Evolutionary conservation across 129 eudicot species (phyloP).

Genomic region (Tagetes erecta): DNA sequence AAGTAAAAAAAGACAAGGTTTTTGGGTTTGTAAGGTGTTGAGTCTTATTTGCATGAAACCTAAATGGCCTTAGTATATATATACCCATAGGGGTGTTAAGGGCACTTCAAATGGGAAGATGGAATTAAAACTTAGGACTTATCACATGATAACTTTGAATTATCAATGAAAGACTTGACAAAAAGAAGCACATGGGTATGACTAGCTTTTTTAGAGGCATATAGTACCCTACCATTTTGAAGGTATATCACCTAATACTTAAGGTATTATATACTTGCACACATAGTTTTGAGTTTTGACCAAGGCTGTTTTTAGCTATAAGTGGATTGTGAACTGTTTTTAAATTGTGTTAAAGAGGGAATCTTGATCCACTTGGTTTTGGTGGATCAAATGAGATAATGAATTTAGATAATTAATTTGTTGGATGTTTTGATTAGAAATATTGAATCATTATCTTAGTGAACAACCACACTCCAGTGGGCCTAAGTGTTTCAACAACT

Average conservation of each 20-base stretch:
- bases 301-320: constrained; percentile 21
- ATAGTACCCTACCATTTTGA: constrained; percentile 36
- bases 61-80: constrained; percentile 25
- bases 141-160: constrained; percentile 31
- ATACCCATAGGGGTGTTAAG: constrained; percentile 23
- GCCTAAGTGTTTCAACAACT: constrained; percentile 30
- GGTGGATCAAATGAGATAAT: constrained; percentile 14
- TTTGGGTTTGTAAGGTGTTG: constrained; percentile 27
- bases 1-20: constrained; percentile 9
- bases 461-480: constrained; percentile 34
- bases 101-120: constrained; percentile 21
- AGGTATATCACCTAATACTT: constrained; percentile 28
- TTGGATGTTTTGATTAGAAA: constrained; percentile 30
- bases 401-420: constrained; percentile 15
- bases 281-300: constrained; percentile 40
- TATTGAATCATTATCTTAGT: constrained; percentile 25
- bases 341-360: constrained; percentile 23
- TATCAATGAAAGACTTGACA: constrained; percentile 29
- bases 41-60: constrained; percentile 19
- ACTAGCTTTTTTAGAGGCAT: constrained; percentile 40
- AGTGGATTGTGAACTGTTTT: constrained; percentile 17
- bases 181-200: constrained; percentile 43
- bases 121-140: constrained; percentile 24
- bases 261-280: constrained; percentile 22
- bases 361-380: constrained; percentile 37